Evolutionary conservation across 2,329 filamentous ascomycete species (phyloP).

Genomic region (Alternaria tenuissima): DNA sequence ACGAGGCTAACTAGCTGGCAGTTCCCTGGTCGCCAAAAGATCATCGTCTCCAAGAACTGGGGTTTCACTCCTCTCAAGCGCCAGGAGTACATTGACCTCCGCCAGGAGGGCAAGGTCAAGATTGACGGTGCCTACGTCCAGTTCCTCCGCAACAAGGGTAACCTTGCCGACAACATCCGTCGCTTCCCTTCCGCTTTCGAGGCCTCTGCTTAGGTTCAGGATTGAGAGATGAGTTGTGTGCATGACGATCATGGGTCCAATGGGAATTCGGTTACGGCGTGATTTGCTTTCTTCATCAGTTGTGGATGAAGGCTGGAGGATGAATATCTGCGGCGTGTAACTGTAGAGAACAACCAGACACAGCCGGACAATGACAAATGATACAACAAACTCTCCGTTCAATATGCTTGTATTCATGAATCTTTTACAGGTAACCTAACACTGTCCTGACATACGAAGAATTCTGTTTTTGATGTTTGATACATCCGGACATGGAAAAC

Average conservation of each 20-base stretch:
- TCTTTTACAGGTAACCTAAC: neutral
- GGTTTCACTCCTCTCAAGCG: slow-evolving; percentile 98
- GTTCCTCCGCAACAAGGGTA: slow-evolving; percentile 96
- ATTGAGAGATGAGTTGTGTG: slow-evolving; percentile 28
- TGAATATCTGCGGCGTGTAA: slow-evolving; percentile 31
- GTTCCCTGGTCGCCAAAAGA: slow-evolving; percentile 99
- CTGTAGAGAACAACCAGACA: slow-evolving; percentile 42
- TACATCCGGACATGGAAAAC: neutral
- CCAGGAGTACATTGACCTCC: slow-evolving; percentile 96
- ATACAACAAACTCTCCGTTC: slow-evolving; percentile 25
- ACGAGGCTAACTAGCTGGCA: slow-evolving; percentile 15
- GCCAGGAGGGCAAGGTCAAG: slow-evolving; percentile 91
- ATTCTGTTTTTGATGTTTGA: neutral
- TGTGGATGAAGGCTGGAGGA: slow-evolving; percentile 44
- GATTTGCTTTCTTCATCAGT: slow-evolving; percentile 47
- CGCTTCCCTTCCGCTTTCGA: slow-evolving; percentile 93
- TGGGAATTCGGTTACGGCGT: slow-evolving; percentile 50
- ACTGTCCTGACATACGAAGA: neutral
- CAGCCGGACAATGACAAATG: slow-evolving; percentile 47
- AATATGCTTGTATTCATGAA: neutral
- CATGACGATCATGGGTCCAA: slow-evolving; percentile 44
- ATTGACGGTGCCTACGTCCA: slow-evolving; percentile 99
- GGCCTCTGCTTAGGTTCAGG: slow-evolving; percentile 44
- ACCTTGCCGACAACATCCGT: slow-evolving; percentile 84
- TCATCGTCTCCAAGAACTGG: slow-evolving; percentile 99